Base-by-base conservation (phyloP, 2,329 filamentous ascomycete species). In the Aschersonia sp. region DNA sequence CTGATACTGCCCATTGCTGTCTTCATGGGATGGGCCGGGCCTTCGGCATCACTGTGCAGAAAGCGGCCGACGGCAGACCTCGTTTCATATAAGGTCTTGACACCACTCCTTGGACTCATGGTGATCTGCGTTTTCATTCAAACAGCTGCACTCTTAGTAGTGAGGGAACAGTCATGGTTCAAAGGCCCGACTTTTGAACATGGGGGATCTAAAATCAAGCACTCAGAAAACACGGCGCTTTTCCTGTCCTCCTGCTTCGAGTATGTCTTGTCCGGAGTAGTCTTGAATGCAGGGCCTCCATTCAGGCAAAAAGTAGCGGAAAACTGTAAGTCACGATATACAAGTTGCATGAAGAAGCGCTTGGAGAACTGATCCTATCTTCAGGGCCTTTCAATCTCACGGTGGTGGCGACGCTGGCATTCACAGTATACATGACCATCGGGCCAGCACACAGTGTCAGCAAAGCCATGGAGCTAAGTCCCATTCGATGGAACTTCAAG, bases 1-100 rank as follows among this genome's bases (percentile, higher is more conserved):
- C 78, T 98, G 49, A 98, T 98, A 59, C 71, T 98, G 3, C 92
- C 92, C 4, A 94, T 98, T 57, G 92, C 92, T 30, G 87, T 98
- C 50, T 97, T 97, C 63, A 98, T 98, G 92, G 89, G 92, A 55
- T 97, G 94, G 92, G 88, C 86, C 30, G 89, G 85, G 5, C 85
- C 94, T 1, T 88, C 84, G 59, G 80, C 81, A 2, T 71, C 75
- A 40, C 76, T 98, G 10, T 85, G 80, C 56, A 79, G 76, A 50
- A 98, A 97, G 65, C 77, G 89, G 38, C 92, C 92, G 3, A 97
- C 89, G 0, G 89, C 92, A 12, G 85, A 91, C 57, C 76, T 98
- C 4, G 91, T 98, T 1, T 94, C 86, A 1, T 77, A 89, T 48
- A 98, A 98, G 63, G 87, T 98, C 2, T 73, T 98, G 45, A 87